A percentile compares a stretch with the other conserved stretches of the same genome.
Evolutionary conservation across 192 early-diverging fungal species (phyloP).

Genomic region (Radiomyces spectabilis): DNA sequence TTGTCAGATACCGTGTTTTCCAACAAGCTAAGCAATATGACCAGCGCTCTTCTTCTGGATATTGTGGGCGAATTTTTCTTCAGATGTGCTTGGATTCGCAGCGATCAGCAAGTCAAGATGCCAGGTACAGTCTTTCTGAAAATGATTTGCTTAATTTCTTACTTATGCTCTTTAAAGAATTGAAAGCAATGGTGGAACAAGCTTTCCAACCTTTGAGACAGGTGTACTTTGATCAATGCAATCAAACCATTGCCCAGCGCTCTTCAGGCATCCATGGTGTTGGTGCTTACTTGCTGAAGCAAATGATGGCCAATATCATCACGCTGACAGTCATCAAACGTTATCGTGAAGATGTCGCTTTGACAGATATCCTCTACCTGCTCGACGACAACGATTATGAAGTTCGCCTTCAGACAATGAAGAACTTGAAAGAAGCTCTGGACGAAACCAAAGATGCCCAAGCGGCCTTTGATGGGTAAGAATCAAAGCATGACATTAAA

Average conservation of each 20-base stretch:
- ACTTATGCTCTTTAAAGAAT: slow-evolving; percentile 1
- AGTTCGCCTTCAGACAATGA: slow-evolving; percentile 47
- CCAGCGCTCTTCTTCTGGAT: slow-evolving; percentile 39
- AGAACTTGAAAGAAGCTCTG: no score
- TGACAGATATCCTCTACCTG: slow-evolving; percentile 27
- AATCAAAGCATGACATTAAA: not conserved
- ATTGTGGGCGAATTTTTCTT: slow-evolving; percentile 43
- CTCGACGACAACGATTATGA: slow-evolving; percentile 56
- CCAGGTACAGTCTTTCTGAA: not conserved
- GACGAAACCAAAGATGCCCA: no score
- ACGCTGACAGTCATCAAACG: no score
- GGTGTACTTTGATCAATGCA: not conserved
- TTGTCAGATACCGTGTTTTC: slow-evolving; percentile 24
- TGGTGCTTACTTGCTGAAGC: slow-evolving; percentile 35
- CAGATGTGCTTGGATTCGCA: slow-evolving; percentile 25
- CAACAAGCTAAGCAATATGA: slow-evolving; percentile 37
- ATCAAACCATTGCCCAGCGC: not conserved
- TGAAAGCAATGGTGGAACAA: not conserved
- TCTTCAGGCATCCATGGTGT: not conserved
- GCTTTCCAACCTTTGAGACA: not conserved
- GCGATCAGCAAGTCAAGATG: not conserved
- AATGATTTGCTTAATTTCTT: not conserved
- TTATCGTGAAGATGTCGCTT: no score
- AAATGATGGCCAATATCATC: slow-evolving; percentile 28
- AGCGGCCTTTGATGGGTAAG: no score